A percentile compares a stretch with the other conserved stretches of the same genome.
Evolutionary conservation across 306 rosid species (phyloP).

Genomic region (Prunus armeniaca): DNA sequence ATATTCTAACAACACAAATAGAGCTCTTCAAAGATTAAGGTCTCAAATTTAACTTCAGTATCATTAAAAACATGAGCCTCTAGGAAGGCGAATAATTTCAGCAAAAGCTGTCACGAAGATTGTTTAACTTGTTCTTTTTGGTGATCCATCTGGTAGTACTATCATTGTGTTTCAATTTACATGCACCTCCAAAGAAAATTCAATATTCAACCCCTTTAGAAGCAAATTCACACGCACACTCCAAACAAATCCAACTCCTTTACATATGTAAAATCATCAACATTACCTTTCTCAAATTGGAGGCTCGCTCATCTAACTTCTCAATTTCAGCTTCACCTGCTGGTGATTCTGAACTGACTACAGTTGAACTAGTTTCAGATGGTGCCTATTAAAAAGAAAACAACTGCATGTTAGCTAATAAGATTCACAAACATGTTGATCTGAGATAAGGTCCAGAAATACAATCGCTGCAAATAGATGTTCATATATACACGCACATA

Average conservation of each 20-base stretch:
- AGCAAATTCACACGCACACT: background rate
- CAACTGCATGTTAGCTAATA: constrained; percentile 19
- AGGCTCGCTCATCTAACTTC: constrained; percentile 71
- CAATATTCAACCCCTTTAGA: background rate
- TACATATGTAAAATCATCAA: background rate
- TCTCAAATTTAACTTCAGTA: background rate
- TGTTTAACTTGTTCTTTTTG: background rate
- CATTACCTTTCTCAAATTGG: constrained; percentile 64
- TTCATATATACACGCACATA: background rate
- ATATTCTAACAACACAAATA: background rate
- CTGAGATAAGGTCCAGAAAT: background rate
- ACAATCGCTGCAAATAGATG: background rate
- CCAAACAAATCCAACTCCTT: background rate
- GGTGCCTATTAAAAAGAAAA: constrained; percentile 45
- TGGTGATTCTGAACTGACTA: constrained; percentile 39
- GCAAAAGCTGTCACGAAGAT: background rate
- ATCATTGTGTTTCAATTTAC: background rate
- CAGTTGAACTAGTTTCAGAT: constrained; percentile 47
- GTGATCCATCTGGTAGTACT: background rate
- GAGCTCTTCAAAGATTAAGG: background rate
- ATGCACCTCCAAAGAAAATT: background rate
- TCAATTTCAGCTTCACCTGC: constrained; percentile 63
- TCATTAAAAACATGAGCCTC: background rate
- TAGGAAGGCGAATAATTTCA: background rate
- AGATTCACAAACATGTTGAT: background rate